Base-by-base conservation (phyloP, 768 basidiomycete species). In the Calvatia gigantea region DNA sequence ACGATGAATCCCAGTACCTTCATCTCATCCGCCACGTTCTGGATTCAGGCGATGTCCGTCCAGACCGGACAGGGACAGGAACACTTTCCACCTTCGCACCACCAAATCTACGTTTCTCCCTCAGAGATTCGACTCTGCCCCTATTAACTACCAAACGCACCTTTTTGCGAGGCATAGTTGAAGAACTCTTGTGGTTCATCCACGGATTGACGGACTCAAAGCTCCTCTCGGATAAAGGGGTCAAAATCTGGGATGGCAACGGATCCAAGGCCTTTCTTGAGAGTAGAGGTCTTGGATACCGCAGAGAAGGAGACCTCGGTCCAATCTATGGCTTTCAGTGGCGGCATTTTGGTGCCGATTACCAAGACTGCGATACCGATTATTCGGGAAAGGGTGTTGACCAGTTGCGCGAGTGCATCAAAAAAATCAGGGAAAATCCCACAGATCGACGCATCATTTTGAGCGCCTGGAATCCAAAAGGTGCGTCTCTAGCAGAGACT, bases 241-340 rank as follows among this genome's bases (percentile, higher is more conserved):
- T 98, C 58, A 90, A 91, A 69, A 98, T 99, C 63, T 99, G 97
- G 97, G 94, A 98, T 67, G 94, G 95, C 0, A 98, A 99, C 60
- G 95, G 93, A 6, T 88, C 88, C 2, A 83, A 87, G 58, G 88
- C 83, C 61, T 98, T 96, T 64, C 72, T 98, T 27, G 91, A 94
- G 65, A 79, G 80, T 55, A 77, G 91, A 17, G 96, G 97, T 2
- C 70, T 98, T n/a, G 80, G 79, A 0, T 87, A 95, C 66, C 76
- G 94, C 28, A 75, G 89, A 5, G 89, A 92, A 67, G 96, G 96
- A 4, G 97, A 99, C 67, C 72, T 99, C 3, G 97, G 97, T 0
- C 96, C 96, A 0, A 93, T 99, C 0, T 99, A 99, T 67, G 95
- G 95, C 0, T 97, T 97, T 66, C 94, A 95, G 64, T 98, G 94